Percentiles rank a stretch among this genome's conserved stretches.
These are phyloP conservation scores for Globisporangium spiculum DNA, from an alignment of 352 stramenopile genomes.

Conservation along the genomic window DNA sequence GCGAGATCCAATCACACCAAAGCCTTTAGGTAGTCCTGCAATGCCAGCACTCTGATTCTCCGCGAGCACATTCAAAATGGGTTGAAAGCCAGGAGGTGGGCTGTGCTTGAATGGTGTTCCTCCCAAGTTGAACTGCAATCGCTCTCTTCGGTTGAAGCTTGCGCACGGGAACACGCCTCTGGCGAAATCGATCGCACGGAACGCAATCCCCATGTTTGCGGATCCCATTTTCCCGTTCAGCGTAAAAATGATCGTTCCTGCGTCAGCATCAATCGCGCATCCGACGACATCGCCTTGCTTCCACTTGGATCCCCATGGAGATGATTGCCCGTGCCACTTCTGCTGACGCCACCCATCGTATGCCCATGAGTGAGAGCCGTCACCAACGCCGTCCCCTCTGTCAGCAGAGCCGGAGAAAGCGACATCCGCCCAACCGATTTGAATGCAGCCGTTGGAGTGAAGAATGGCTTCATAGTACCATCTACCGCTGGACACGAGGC, in stretches of 20 bases:
- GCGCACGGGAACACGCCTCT: slow-evolving; percentile 84
- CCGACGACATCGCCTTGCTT: slow-evolving; percentile 91
- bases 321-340: slow-evolving; percentile 88
- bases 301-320: slow-evolving; percentile 88
- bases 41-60: slow-evolving; percentile 32
- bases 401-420: slow-evolving; percentile 86
- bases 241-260: slow-evolving; percentile 88
- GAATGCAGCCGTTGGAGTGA: slow-evolving; percentile 90
- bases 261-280: slow-evolving; percentile 86
- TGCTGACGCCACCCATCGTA: slow-evolving; percentile 92
- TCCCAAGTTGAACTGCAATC: slow-evolving; percentile 86
- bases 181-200: slow-evolving; percentile 78
- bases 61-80: slow-evolving; percentile 70
- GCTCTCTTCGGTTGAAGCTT: slow-evolving; percentile 85
- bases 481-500: slow-evolving; percentile 65
- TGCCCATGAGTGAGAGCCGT: slow-evolving; percentile 90
- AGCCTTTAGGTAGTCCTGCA: slow-evolving; percentile 56
- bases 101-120: slow-evolving; percentile 74
- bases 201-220: slow-evolving; percentile 84
- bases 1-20: slow-evolving; percentile 69
- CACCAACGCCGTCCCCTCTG: slow-evolving; percentile 90
- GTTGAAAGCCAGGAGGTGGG: slow-evolving; percentile 72
- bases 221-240: slow-evolving; percentile 90
- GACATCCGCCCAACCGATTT: slow-evolving; percentile 92
- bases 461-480: slow-evolving; percentile 95